phyloP scores from a whole-genome alignment of 164 flowering plant species.

The Berberis thunbergii region DNA sequence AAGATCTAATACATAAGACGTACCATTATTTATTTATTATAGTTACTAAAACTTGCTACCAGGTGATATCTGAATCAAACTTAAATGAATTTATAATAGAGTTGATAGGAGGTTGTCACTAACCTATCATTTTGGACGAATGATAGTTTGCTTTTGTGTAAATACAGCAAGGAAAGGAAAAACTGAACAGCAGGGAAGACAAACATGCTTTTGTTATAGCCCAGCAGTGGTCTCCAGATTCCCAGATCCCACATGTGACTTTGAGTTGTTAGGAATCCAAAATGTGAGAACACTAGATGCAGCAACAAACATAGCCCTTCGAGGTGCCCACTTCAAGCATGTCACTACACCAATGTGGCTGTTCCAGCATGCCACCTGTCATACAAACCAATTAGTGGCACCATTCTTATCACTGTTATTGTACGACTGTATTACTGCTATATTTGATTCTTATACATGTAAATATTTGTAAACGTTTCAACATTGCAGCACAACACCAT shows the following conservation, averaged over 20 bases:
- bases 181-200: constrained; percentile 1
- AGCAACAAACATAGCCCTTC: constrained; percentile 88
- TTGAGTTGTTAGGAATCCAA: constrained; percentile 68
- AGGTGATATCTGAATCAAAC: neutral
- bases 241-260: constrained; percentile 17
- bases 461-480: neutral
- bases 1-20: neutral
- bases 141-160: no score
- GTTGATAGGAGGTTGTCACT: no score
- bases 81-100: no score
- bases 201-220: constrained; percentile 9
- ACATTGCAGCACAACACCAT: neutral
- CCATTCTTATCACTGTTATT: neutral
- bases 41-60: neutral
- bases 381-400: constrained; percentile 1
- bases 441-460: neutral
- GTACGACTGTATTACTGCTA: neutral
- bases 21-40: neutral
- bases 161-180: neutral
- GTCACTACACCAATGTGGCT: constrained; percentile 68
- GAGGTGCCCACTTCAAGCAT: constrained; percentile 97
- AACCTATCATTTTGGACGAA: no score
- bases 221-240: constrained; percentile 20
- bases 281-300: constrained; percentile 79
- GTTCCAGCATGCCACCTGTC: constrained; percentile 73